These are phyloP conservation scores for Cercospora sesami DNA, from an alignment of 2,329 filamentous ascomycete genomes.

Conservation along the genomic window DNA sequence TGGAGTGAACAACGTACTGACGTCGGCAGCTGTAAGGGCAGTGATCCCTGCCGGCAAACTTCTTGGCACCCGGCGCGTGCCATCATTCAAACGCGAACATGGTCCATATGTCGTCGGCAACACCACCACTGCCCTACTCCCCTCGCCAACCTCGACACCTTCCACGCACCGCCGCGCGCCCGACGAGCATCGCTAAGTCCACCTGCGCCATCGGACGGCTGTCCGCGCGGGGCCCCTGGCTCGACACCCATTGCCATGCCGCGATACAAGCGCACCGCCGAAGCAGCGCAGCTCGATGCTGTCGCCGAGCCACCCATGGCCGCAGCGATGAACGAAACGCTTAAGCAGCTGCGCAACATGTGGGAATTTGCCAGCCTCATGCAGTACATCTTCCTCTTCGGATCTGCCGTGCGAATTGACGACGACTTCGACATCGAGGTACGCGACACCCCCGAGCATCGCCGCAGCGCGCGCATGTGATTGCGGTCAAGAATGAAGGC, in stretches of 20 bases:
- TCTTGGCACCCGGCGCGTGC: background rate
- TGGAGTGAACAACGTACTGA: background rate
- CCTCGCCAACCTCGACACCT: background rate
- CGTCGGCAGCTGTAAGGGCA: background rate
- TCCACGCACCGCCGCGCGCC: background rate
- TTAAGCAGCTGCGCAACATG: constrained; percentile 76
- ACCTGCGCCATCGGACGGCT: background rate
- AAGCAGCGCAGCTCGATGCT: constrained; percentile 52
- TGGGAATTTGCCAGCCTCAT: constrained; percentile 95
- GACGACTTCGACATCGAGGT: constrained; percentile 90
- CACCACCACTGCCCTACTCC: background rate
- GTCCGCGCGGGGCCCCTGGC: background rate
- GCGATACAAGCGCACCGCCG: constrained; percentile 57
- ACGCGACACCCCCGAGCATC: constrained; percentile 37
- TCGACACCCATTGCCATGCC: constrained; percentile 43
- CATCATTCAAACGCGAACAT: background rate
- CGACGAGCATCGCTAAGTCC: background rate
- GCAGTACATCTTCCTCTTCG: constrained; percentile 92
- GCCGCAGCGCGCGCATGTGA: constrained; percentile 8
- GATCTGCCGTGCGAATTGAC: constrained; percentile 83
- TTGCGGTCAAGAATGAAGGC: background rate
- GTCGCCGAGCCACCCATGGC: constrained; percentile 29
- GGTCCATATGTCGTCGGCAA: background rate
- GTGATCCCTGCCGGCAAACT: background rate
- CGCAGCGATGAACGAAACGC: constrained; percentile 44